Evolutionary conservation across 257 asterid species (phyloP).

Genomic region (Petunia axillaris): DNA sequence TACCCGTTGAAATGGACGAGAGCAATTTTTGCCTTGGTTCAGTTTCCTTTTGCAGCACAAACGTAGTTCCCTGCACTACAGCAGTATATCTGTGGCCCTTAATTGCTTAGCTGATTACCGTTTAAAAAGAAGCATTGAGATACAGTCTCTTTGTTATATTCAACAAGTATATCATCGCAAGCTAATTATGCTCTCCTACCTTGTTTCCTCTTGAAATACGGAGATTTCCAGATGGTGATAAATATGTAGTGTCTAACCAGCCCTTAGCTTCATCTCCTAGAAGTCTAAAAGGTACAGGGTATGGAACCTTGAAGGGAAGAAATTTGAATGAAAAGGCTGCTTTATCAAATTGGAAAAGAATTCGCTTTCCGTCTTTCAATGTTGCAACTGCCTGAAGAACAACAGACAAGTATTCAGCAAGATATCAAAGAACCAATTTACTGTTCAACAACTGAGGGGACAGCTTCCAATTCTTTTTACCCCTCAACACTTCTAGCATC

Average conservation of each 20-base stretch:
- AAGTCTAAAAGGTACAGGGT: conserved; percentile 89
- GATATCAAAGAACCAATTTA: neutral
- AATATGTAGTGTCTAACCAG: conserved; percentile 91
- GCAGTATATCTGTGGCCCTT: conserved; percentile 30
- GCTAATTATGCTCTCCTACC: conserved; percentile 45
- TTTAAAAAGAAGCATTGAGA: conserved; percentile 1
- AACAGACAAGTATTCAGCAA: neutral
- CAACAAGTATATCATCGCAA: neutral
- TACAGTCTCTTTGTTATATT: neutral
- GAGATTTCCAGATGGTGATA: conserved; percentile 82
- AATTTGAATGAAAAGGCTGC: conserved; percentile 86
- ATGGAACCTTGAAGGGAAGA: conserved; percentile 90
- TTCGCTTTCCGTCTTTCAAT: conserved; percentile 62
- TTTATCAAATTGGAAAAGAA: conserved; percentile 83
- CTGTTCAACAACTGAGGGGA: neutral
- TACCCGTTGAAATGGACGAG: conserved; percentile 61
- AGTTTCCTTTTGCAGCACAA: conserved; percentile 90
- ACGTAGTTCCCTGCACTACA: conserved; percentile 98
- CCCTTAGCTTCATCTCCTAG: conserved; percentile 98
- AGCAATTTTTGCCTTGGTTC: conserved; percentile 78
- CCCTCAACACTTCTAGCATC: too few relatives aligned
- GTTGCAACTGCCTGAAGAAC: conserved; percentile 74
- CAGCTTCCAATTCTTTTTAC: neutral
- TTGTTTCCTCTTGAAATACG: conserved; percentile 94
- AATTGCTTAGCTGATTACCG: conserved; percentile 9